Evolutionary conservation across 345 rosid species (phyloP).

Genomic region (Carallia brachiata): DNA sequence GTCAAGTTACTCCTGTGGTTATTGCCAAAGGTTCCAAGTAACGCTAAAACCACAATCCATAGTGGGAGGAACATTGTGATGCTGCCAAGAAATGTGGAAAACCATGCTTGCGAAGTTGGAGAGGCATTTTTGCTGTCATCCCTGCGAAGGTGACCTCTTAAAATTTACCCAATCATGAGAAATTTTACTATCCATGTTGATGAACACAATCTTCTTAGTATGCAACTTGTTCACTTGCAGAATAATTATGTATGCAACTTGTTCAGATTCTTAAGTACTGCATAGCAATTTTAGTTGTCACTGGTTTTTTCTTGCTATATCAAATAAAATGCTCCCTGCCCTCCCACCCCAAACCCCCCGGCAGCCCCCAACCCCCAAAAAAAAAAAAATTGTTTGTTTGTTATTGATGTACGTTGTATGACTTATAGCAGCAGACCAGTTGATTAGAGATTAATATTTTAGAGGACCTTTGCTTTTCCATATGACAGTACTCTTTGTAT

Average conservation of each 20-base stretch:
- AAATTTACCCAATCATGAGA: not conserved
- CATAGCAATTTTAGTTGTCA: not conserved
- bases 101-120: conserved; percentile 69
- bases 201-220: not conserved
- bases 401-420: too few relatives aligned
- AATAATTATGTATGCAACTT: not conserved
- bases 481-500: too few relatives aligned
- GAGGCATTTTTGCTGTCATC: conserved; percentile 77
- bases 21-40: conserved; percentile 67
- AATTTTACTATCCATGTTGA: not conserved
- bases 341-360: too few relatives aligned
- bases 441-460: too few relatives aligned
- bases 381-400: too few relatives aligned
- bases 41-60: conserved; percentile 58
- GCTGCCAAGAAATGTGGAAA: conserved; percentile 61
- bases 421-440: too few relatives aligned
- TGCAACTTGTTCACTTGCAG: not conserved
- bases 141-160: conserved; percentile 62
- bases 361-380: too few relatives aligned
- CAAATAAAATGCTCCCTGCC: too few relatives aligned
- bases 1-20: conserved; percentile 87
- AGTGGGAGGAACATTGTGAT: conserved; percentile 63
- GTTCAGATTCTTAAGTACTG: not conserved
- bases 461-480: too few relatives aligned
- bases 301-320: too few relatives aligned